A percentile compares a stretch with the other conserved stretches of the same genome.
phyloP scores from a whole-genome alignment of 305 asterid genomes.

The Nicotiana rustica region DNA sequence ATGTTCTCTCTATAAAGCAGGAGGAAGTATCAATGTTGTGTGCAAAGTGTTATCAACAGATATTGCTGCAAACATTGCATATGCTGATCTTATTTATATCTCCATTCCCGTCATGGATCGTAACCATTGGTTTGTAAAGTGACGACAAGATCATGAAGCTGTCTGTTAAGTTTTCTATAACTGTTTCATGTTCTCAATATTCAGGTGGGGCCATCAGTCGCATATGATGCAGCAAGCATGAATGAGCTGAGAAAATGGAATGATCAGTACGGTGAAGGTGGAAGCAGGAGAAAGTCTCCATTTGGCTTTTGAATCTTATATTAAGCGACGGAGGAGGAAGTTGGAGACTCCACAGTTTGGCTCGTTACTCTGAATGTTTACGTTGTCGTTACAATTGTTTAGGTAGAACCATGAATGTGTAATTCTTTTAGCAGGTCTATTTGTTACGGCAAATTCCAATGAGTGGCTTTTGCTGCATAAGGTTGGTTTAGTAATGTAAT shows the following conservation, averaged over 20 bases:
- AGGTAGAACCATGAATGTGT: constrained; percentile 5
- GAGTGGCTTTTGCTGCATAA: constrained; percentile 2
- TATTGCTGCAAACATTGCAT: not conserved
- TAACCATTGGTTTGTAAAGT: not conserved
- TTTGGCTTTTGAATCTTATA: constrained; percentile 72
- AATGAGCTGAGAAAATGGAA: constrained; percentile 97
- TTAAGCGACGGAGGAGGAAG: constrained; percentile 31
- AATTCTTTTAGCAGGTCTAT: not conserved
- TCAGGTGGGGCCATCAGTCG: constrained; percentile 99
- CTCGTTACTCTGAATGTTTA: not conserved
- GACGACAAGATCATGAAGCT: not conserved
- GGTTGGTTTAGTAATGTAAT: constrained; percentile 9
- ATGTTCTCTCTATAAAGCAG: not conserved
- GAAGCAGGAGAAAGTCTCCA: constrained; percentile 88
- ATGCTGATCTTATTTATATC: not conserved
- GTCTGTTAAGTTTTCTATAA: not conserved
- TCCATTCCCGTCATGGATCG: not conserved
- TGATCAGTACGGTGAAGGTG: constrained; percentile 98
- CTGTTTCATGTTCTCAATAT: constrained; percentile 15
- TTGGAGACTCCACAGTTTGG: constrained; percentile 11
- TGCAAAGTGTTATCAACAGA: constrained; percentile 10
- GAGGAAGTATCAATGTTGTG: constrained; percentile 9
- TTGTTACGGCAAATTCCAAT: not conserved
- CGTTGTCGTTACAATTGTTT: not conserved
- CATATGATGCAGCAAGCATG: constrained; percentile 97